Base-by-base conservation (phyloP, 2,329 filamentous ascomycete species). In the Ophidiomyces ophidiicola region DNA sequence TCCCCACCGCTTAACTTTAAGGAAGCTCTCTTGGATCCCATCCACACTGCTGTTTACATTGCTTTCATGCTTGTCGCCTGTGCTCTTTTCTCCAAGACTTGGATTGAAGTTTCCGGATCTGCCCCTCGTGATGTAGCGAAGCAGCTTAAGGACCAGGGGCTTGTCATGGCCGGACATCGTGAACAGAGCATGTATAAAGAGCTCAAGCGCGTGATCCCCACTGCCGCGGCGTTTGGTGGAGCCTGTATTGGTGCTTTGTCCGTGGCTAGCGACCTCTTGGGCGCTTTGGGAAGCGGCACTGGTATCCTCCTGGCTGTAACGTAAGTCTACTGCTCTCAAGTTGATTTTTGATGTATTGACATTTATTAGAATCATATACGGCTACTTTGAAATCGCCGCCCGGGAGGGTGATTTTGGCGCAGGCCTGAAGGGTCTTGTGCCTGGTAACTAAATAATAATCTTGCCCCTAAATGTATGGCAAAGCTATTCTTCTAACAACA, bases 181-280 rank as follows among this genome's bases (percentile, higher is more conserved):
- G 92, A 98, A 66, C 88, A 96, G 75, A 92, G 83, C 72, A 98
- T 98, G 90, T 98, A 98, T 78, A 93, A 93, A 74, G 90, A 98
- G 70, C 78, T 98, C 49, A 98, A 98, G 82, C 82, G 90, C 58
- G 90, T 98, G 56, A 98, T 98, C 50, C 92, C 90, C 48, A 96
- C 90, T 45, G 92, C 90, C 46, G 90, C 90, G 49, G 90, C 92
- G 55, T 98, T 98, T 52, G 90, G 92, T 66, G 90, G 90, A 74
- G 90, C 90, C 51, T 96, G 88, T 72, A 98, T 98, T 70, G 90
- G 90, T 71, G 88, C 83, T 52, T 78, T 98, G 49, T 96, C 88
- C 37, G 88, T 98, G 56, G 79, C 82, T 57, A 93, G 84, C 62
- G 90, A 98, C 66, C 79, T 98, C 48, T 78, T 96, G 65, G 90